Evolutionary conservation across 768 basidiomycete species (phyloP), one percentile per base, ranked within the genome.

Genomic region (Tulasnella sp.): DNA sequence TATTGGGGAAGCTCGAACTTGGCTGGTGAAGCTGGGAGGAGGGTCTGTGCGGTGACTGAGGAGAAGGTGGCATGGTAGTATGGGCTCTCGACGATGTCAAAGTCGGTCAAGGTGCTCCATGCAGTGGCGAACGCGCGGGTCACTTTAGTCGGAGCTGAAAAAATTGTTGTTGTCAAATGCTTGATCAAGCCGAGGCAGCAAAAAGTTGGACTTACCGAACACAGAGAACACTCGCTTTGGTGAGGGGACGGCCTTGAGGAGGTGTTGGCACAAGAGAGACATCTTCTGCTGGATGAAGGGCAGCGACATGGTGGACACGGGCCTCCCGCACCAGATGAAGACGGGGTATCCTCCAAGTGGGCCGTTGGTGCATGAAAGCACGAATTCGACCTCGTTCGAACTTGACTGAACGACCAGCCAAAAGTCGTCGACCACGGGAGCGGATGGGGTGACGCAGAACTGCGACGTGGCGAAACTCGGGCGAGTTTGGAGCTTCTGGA

Each of bases 361-460:
- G 12, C 79, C 79, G 68, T 75, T 80, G 40, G 79, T 80, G 38
- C 79, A 80, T 75, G 79, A 80, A 24, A 76, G 48, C 27, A 80
- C 75, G 74, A 80, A 80, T 18, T 80, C 79, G 52, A 80, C 42
- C 21, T 46, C 42, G 19, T 14, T 24, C 40, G 68, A 2, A 27
- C n/a, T 36, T 18, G 68, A 31, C 36, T 36, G 68, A 38, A 44
- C 62, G 31, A 78, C 77, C 2, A 78, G 58, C 77, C 68, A 78
- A 34, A 78, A 40, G 52, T 58, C 56, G 52, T 39, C 46, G 8
- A 75, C 74, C 40, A 18, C 52, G 18, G 77, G 52, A 27, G 42
- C 39, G 58, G 77, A 31, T 36, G 76, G 52, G n/a, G 62, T 77
- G 27, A 38, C 44, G 40, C 36, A 58, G 44, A 44, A 58, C n/a